Percentiles rank a stretch among this genome's conserved stretches.
These are phyloP conservation scores for Dioscorea alata DNA, from an alignment of 106 monocot species.

Conservation along the genomic window DNA sequence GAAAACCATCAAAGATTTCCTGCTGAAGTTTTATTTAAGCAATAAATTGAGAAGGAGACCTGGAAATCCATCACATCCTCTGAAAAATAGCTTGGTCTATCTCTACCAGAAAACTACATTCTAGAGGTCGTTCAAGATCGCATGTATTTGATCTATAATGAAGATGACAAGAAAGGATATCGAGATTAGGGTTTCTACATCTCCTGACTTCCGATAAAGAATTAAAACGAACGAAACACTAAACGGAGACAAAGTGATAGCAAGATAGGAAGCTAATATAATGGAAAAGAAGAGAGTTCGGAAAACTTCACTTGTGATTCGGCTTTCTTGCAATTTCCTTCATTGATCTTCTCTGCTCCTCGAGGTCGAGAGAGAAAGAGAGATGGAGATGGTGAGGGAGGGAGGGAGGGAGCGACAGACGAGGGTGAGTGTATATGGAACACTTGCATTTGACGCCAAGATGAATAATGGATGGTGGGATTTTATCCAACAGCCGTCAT, in stretches of 20 bases:
- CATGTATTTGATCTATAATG: not conserved
- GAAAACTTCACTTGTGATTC: slow-evolving; percentile 35
- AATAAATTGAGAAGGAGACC: too few relatives aligned
- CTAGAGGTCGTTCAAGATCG: too few relatives aligned
- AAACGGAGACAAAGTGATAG: not conserved
- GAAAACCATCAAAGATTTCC: too few relatives aligned
- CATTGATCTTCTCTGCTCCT: not conserved
- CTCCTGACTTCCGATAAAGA: not conserved
- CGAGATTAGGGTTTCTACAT: not conserved
- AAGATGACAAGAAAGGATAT: not conserved
- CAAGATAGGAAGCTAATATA: not conserved
- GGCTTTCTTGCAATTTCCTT: slow-evolving; percentile 29
- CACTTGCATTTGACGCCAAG: too few relatives aligned
- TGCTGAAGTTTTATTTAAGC: too few relatives aligned
- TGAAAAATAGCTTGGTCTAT: too few relatives aligned
- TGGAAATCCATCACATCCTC: too few relatives aligned
- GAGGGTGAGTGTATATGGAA: not conserved
- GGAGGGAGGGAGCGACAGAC: too few relatives aligned
- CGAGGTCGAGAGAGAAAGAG: too few relatives aligned
- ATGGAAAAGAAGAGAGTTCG: not conserved
- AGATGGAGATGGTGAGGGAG: not conserved
- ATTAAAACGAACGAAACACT: not conserved
- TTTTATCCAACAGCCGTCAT: too few relatives aligned
- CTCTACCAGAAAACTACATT: too few relatives aligned
- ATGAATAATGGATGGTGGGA: too few relatives aligned